phyloP scores from a whole-genome alignment of 2,329 filamentous ascomycete genomes.

The Fusarium acutatum region DNA sequence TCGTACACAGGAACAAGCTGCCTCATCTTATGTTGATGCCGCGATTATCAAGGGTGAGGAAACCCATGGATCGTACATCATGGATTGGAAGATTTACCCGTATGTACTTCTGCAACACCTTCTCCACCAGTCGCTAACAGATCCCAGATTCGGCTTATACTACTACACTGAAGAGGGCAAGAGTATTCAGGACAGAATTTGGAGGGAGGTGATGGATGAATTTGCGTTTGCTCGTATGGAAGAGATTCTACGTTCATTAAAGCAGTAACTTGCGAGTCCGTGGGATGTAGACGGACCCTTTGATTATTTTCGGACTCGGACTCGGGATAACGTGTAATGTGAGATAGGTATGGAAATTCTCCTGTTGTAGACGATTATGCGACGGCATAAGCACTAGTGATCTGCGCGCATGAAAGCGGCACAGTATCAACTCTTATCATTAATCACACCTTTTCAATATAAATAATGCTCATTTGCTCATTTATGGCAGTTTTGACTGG shows the following conservation, averaged over 20 bases:
- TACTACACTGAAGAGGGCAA: not conserved
- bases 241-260: not conserved
- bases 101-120: not conserved
- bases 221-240: not conserved
- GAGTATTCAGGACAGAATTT: not conserved
- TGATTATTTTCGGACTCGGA: not conserved
- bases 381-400: not conserved
- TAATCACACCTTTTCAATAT: rapidly evolving
- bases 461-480: not conserved
- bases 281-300: not conserved
- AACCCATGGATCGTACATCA: not conserved
- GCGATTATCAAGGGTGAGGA: not conserved
- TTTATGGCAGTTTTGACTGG: not conserved
- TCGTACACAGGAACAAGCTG: not conserved
- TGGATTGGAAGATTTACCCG: slow-evolving; percentile 4
- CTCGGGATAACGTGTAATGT: not conserved
- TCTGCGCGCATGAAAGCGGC: not conserved
- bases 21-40: not conserved
- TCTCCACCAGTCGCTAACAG: rapidly evolving
- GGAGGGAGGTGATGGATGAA: slow-evolving; percentile 6
- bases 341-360: no score
- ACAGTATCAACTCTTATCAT: not conserved
- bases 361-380: not conserved
- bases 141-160: not conserved
- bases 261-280: rapidly evolving